Evolutionary conservation across 768 basidiomycete species (phyloP), one percentile per base, ranked within the genome.

Genomic region (Auriculariales sp.): DNA sequence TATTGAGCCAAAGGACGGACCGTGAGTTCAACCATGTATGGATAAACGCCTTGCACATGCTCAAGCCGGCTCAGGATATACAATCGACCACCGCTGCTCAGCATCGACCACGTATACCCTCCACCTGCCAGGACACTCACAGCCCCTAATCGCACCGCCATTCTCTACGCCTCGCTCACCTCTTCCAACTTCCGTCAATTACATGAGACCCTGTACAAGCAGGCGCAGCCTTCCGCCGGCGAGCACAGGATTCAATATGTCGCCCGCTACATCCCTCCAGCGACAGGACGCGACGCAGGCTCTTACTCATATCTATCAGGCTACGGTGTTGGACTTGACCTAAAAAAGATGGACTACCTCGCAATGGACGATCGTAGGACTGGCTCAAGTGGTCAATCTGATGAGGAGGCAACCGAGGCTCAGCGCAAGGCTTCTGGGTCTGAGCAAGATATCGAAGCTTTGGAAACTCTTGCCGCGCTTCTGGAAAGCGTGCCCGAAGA

Each of bases 331-430:
- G 73, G 84, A 19, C 68, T 99, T 48, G 90, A 94, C 56, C 65
- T 99, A 57, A 99, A 99, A 71, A 95, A 93, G 68, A 95, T 79
- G 73, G 95, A 99, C 58, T 99, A 98, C 61, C 74, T 97, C 11
- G 91, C 83, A 3, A 67, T 97, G 6, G 95, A 99, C 59, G 95
- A 99, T 62, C 70, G 95, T 39, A 63, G 73, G 47, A 59, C 67
- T 3, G 63, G 61, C 54, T 57, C 54, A 15, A 53, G 55, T 50
- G 46, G 61, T 62, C 17, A 28, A 25, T 2, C n/a, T 19, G 25
- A 24, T 31, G 28, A 14, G 7, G 33, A 47, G 6, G 30, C 50
- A 30, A 22, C 27, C 3, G 25, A n/a, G 11, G 46, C 17, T 32
- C 42, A 48, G 15, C 30, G 17, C 19, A 11, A 44, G 29, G 55